Evolutionary conservation across 2,329 filamentous ascomycete genomes (phyloP).

Genomic region (Diaporthe humulicola): DNA sequence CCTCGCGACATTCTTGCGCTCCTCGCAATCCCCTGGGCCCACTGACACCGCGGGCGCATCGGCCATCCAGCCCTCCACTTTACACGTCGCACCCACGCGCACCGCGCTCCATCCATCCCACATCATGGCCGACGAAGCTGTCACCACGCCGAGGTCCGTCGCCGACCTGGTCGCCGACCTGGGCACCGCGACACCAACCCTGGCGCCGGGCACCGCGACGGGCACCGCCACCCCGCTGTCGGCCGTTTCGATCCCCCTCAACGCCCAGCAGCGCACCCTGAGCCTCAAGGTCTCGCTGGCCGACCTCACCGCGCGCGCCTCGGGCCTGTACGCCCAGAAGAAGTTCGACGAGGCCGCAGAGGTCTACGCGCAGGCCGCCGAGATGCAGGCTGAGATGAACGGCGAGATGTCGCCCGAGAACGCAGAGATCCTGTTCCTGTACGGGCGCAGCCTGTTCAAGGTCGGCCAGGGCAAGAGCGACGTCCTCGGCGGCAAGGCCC

Average conservation of each 20-base stretch:
- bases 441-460: conserved; percentile 93
- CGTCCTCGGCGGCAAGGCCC: conserved; percentile 86
- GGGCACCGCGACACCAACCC: conserved; percentile 33
- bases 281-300: conserved; percentile 74
- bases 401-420: conserved; percentile 93
- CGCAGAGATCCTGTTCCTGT: conserved; percentile 93
- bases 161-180: conserved; percentile 31
- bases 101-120: neutral
- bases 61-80: neutral
- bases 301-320: conserved; percentile 84
- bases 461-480: conserved; percentile 95
- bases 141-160: conserved; percentile 33
- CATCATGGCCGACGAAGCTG: conserved; percentile 40
- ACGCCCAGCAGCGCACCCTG: conserved; percentile 49
- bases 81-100: conserved; percentile 6
- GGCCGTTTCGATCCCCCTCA: conserved; percentile 45
- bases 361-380: conserved; percentile 87
- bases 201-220: conserved; percentile 44
- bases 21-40: neutral
- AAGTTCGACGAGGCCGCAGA: conserved; percentile 90
- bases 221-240: conserved; percentile 50
- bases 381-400: conserved; percentile 91
- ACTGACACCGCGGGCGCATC: conserved; percentile 24
- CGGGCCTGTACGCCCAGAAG: conserved; percentile 88
- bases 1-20: neutral